Evolutionary conservation across 139 green algal species (phyloP).

Genomic region (Coelastrella sp.): DNA sequence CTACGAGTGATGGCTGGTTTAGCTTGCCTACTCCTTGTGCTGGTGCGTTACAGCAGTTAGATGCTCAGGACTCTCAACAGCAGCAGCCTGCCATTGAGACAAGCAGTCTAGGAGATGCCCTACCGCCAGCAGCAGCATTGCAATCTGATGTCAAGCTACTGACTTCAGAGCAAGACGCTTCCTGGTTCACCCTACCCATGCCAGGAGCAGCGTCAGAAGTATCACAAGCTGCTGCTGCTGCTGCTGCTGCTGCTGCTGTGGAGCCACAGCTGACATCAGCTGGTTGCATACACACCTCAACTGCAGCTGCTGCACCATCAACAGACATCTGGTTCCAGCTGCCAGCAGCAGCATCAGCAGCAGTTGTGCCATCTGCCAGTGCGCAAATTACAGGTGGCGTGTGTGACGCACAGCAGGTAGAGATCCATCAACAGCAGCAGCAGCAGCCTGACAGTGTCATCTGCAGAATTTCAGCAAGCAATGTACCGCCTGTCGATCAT

Average conservation of each 20-base stretch:
- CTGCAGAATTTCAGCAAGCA: too few relatives aligned
- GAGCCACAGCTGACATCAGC: slow-evolving; percentile 17
- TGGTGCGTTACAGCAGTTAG: too few relatives aligned
- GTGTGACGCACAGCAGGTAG: background rate
- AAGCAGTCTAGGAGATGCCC: too few relatives aligned
- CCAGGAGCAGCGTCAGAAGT: background rate
- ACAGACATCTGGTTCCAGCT: background rate
- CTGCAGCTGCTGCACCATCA: slow-evolving; percentile 19
- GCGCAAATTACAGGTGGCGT: background rate
- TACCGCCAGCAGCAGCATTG: background rate
- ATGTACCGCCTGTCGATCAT: too few relatives aligned
- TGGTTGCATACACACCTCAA: background rate
- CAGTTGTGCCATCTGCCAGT: background rate
- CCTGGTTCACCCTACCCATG: background rate
- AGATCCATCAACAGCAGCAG: background rate
- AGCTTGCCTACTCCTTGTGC: background rate
- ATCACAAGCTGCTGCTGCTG: background rate
- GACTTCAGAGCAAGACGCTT: too few relatives aligned
- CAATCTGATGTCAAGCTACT: too few relatives aligned
- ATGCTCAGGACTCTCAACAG: background rate
- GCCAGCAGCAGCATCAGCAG: background rate
- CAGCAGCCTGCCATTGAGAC: background rate
- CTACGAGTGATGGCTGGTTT: background rate
- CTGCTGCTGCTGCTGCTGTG: background rate
- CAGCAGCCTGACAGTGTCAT: background rate